These are phyloP conservation scores for Abelmoschus esculentus DNA, from an alignment of 345 rosid genomes.

Conservation along the genomic window DNA sequence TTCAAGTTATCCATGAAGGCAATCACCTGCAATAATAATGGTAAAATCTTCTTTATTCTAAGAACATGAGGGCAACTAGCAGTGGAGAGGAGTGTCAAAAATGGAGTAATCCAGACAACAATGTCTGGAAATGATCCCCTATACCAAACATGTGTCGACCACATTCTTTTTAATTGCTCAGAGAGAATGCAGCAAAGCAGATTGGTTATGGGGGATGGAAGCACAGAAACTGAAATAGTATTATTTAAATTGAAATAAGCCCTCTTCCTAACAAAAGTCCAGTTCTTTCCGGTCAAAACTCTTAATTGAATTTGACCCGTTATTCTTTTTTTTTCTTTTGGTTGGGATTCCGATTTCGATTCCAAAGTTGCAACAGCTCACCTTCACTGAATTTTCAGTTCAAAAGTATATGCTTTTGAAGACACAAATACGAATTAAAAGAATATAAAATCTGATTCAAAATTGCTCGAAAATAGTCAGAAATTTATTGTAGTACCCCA, in stretches of 20 bases:
- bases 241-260: not conserved
- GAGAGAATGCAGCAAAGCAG: not conserved
- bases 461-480: not conserved
- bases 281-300: not conserved
- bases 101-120: not conserved
- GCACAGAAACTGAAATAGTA: not conserved
- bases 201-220: not conserved
- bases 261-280: not conserved
- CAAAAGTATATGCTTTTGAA: not conserved
- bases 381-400: not conserved
- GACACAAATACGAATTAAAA: not conserved
- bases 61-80: not conserved
- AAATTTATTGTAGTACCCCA: too few species aligned
- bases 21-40: conserved; percentile 23
- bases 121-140: not conserved
- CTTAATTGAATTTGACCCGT: not conserved
- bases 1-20: conserved; percentile 45
- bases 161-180: not conserved
- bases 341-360: not conserved
- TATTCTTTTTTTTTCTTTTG: not conserved
- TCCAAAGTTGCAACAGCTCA: not conserved
- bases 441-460: not conserved
- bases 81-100: not conserved
- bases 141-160: not conserved
- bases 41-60: not conserved